phyloP scores from a whole-genome alignment of 768 basidiomycete species.

The Amanita thiersii region DNA sequence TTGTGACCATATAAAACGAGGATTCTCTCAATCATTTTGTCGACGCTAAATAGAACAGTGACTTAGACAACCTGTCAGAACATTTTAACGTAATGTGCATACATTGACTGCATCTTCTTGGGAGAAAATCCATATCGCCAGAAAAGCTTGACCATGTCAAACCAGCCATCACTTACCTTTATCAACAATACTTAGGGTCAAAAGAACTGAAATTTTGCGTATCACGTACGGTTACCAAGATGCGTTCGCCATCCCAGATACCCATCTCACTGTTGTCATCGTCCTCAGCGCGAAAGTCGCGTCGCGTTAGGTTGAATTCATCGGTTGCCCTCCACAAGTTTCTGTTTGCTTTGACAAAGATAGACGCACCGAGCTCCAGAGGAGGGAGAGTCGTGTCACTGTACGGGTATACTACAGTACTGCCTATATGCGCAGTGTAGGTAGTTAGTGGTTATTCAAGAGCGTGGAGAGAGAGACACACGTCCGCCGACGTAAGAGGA shows the following conservation, averaged over 20 bases:
- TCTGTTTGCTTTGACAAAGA: constrained; percentile 74
- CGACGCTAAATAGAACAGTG: constrained; percentile 35
- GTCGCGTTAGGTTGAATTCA: constrained; percentile 66
- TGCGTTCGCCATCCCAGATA: constrained; percentile 78
- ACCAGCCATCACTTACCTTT: constrained; percentile 51
- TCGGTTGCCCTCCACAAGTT: constrained; percentile 66
- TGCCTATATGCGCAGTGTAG: constrained; percentile 39
- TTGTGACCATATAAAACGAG: constrained; percentile 44
- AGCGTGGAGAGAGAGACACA: constrained; percentile 33
- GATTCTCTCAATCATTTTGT: constrained; percentile 43
- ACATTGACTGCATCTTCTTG: constrained; percentile 47
- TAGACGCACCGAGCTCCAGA: constrained; percentile 81
- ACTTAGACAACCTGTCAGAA: neutral
- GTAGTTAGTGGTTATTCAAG: neutral
- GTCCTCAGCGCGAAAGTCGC: constrained; percentile 36
- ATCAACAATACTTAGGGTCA: constrained; percentile 4
- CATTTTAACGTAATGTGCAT: constrained; percentile 14
- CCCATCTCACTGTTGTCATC: constrained; percentile 44
- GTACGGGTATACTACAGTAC: constrained; percentile 71
- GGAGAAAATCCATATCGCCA: constrained; percentile 76
- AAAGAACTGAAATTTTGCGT: neutral
- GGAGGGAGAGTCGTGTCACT: constrained; percentile 47
- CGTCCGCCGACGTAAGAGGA: constrained; percentile 75
- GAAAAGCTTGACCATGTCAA: constrained; percentile 65
- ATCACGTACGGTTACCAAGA: constrained; percentile 49